Evolutionary conservation across 2,329 filamentous ascomycete genomes (phyloP).

Genomic region (Aspergillus ibericus): DNA sequence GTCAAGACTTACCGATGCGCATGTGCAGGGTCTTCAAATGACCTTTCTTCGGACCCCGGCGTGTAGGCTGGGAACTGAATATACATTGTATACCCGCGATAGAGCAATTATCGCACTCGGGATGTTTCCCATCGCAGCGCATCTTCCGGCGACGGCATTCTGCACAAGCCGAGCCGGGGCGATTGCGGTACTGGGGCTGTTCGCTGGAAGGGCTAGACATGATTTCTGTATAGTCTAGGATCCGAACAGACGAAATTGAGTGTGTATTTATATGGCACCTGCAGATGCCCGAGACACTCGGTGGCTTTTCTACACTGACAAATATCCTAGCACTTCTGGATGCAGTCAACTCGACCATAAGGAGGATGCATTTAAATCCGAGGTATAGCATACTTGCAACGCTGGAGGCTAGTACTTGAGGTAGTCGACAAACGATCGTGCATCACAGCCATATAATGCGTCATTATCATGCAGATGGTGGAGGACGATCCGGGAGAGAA

Average conservation of each 20-base stretch:
- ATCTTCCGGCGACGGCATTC: conserved; percentile 14
- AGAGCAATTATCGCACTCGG: conserved; percentile 9
- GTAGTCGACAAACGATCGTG: neutral
- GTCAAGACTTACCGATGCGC: conserved; percentile 3
- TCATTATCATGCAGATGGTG: neutral
- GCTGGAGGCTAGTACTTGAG: neutral
- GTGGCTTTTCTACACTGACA: neutral
- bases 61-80: neutral
- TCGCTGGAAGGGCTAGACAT: neutral
- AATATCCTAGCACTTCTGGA: neutral
- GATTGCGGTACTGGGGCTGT: conserved; percentile 7
- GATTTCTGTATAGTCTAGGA: neutral
- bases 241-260: too few relatives aligned
- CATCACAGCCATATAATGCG: neutral
- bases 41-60: conserved; percentile 11
- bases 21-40: conserved; percentile 6
- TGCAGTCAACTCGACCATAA: neutral
- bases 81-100: neutral
- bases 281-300: neutral
- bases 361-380: neutral
- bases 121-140: conserved; percentile 10
- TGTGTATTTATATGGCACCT: neutral
- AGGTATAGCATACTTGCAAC: neutral
- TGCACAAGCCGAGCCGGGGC: conserved; percentile 10
- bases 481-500: neutral